Conservation (phyloP, 2,329 filamentous ascomycete species). For the Acephala macrosclerotiorum region DNA sequence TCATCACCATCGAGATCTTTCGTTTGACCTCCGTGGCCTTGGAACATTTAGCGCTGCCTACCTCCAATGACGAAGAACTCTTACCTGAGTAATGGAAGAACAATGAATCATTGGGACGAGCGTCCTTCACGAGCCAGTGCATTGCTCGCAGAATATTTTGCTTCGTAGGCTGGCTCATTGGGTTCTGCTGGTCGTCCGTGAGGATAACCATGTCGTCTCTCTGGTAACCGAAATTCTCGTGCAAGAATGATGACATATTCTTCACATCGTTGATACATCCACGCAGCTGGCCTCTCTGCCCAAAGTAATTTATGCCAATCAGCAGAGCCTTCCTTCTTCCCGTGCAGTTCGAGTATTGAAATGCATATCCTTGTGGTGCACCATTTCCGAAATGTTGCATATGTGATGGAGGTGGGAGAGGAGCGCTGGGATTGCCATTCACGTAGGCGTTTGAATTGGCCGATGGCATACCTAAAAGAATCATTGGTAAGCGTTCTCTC, state of each 20-base stretch:
- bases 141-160: conserved; percentile 94
- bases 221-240: conserved; percentile 89
- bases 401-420: conserved; percentile 72
- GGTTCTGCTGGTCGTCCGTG: conserved; percentile 96
- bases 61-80: conserved; percentile 39
- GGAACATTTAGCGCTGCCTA: conserved; percentile 20
- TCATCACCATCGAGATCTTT: conserved; percentile 82
- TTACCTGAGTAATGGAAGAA: conserved; percentile 97
- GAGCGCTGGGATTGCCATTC: conserved; percentile 64
- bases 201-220: conserved; percentile 96
- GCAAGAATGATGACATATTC: conserved; percentile 93
- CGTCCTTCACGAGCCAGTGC: conserved; percentile 98
- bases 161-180: conserved; percentile 96
- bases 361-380: conserved; percentile 81
- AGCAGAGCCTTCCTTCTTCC: conserved; percentile 87
- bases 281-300: conserved; percentile 86
- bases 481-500: conserved; percentile 17
- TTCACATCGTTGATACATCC: conserved; percentile 98
- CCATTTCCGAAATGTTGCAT: conserved; percentile 81
- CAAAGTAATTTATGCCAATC: conserved; percentile 97
- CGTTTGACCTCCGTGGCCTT: conserved; percentile 82
- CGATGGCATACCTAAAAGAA: conserved; percentile 48
- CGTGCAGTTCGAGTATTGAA: conserved; percentile 91
- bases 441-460: conserved; percentile 60
- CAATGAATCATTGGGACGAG: conserved; percentile 88